Conservation (phyloP, 208 protist genomes). For the Angomonas deanei region DNA sequence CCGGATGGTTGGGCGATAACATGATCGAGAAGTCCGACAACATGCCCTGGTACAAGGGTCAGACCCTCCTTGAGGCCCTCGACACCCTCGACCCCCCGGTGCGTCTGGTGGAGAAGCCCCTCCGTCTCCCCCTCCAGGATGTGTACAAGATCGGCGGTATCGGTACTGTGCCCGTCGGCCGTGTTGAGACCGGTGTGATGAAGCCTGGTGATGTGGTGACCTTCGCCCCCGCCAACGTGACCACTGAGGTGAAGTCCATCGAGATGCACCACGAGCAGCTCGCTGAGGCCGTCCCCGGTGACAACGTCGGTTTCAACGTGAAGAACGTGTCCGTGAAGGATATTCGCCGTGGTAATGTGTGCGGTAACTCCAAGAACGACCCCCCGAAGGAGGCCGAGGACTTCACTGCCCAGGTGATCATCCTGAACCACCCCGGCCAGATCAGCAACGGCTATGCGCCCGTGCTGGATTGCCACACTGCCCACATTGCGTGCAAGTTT, state of each 20-base stretch:
- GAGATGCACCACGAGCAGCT: constrained; percentile 89
- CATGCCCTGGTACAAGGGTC: constrained; percentile 92
- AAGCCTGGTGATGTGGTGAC: constrained; percentile 50
- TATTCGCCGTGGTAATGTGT: constrained; percentile 84
- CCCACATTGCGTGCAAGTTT: constrained; percentile 93
- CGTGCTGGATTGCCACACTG: constrained; percentile 93
- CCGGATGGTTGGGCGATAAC: constrained; percentile 95
- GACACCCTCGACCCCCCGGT: constrained; percentile 81
- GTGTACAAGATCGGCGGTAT: constrained; percentile 96
- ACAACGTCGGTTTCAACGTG: constrained; percentile 95
- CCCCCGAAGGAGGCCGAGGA: constrained; percentile 43
- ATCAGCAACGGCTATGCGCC: constrained; percentile 88
- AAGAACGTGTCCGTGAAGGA: constrained; percentile 91
- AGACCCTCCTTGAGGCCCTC: constrained; percentile 89
- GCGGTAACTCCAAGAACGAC: constrained; percentile 56
- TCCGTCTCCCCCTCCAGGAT: constrained; percentile 93
- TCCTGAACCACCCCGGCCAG: constrained; percentile 92
- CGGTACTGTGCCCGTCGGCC: constrained; percentile 53
- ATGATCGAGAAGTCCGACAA: constrained; percentile 83
- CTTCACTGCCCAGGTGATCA: constrained; percentile 92
- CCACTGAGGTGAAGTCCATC: constrained; percentile 75
- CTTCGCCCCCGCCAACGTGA: constrained; percentile 47
- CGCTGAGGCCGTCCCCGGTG: constrained; percentile 72
- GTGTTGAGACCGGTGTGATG: constrained; percentile 58
- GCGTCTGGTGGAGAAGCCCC: constrained; percentile 91